Conservation (phyloP, 805 yeast genomes). For the Saccharomycopsis lassenensis region DNA sequence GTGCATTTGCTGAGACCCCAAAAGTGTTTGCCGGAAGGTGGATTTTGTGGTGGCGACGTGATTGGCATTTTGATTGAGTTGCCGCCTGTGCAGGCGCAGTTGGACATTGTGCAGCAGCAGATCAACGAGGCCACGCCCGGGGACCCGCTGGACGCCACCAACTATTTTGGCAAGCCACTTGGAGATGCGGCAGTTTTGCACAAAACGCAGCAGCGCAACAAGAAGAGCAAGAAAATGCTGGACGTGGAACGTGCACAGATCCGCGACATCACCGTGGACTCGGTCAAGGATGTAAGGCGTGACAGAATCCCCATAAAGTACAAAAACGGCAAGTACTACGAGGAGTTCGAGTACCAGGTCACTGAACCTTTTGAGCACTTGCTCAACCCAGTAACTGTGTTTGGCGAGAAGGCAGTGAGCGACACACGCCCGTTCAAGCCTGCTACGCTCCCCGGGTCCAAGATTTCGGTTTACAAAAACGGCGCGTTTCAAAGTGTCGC, state of each 20-base stretch:
- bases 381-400: conserved; percentile 58
- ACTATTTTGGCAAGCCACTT: conserved; percentile 20
- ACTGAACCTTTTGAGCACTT: conserved; percentile 65
- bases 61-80: conserved; percentile 67
- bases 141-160: conserved; percentile 18
- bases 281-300: conserved; percentile 41
- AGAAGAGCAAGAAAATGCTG: conserved; percentile 6
- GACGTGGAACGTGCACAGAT: conserved; percentile 14
- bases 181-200: not conserved
- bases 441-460: conserved; percentile 45
- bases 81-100: conserved; percentile 43
- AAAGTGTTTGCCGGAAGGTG: conserved; percentile 37
- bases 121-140: conserved; percentile 23
- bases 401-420: conserved; percentile 55
- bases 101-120: conserved; percentile 29
- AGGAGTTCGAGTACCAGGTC: conserved; percentile 68
- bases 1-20: conserved; percentile 65
- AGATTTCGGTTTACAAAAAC: conserved; percentile 61
- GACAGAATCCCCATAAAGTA: conserved; percentile 85
- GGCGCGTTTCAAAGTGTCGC: conserved; percentile 59
- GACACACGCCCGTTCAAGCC: conserved; percentile 37
- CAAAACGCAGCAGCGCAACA: conserved; percentile 15
- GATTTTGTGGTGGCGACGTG: conserved; percentile 66
- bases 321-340: conserved; percentile 68
- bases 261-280: conserved; percentile 1